Evolutionary conservation across 2,329 filamentous ascomycete genomes (phyloP), one percentile per base, ranked within the genome.

Genomic region (Fusarium virguliforme): DNA sequence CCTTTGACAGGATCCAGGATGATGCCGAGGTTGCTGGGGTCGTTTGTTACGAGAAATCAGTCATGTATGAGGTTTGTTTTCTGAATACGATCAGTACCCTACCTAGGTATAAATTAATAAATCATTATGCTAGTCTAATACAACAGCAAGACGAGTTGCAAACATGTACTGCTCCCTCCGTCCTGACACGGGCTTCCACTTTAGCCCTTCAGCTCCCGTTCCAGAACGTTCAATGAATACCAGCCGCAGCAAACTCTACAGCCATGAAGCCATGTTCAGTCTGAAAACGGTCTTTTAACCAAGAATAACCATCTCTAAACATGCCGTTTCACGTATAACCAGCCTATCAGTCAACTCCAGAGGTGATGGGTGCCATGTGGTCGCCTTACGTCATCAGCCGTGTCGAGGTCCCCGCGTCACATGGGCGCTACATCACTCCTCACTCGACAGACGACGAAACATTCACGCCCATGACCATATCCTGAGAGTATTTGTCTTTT

Each of bases 391-490:
- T 72, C 70, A 72, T 72, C 69, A 48, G 46, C 32, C 30, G 24
- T 60, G 26, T 22, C 34, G 28, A 22, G 50, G 32, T 55, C 32
- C 61, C 62, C 66, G 34, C 70, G 73, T 72, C 70, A 74, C 71
- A 72, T 72, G 71, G 64, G 46, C 56, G 37, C 57, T 57, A 35
- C 40, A 60, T 73, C 70, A 73, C 70, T 72, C 70, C 54, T 73
- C 64, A 65, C 60, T 67, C 60, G 62, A 61, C 34, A 66, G 55
- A 53, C 41, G 43, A 28, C 30, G 46, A 54, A 38, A 32, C n/a
- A 51, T 41, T 58, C 54, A 71, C 65, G 61, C 60, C 57, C 73
- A 67, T 74, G 73, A 76, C 62, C 62, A 13, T 54, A 28, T n/a
- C 26, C 18, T 26, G 28, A 48, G 9, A n/a, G 32, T 24, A 32